Percentiles rank a stretch among this genome's conserved stretches.
Evolutionary conservation across 2,329 filamentous ascomycete genomes (phyloP).

Genomic region (Zymoseptoria tritici): DNA sequence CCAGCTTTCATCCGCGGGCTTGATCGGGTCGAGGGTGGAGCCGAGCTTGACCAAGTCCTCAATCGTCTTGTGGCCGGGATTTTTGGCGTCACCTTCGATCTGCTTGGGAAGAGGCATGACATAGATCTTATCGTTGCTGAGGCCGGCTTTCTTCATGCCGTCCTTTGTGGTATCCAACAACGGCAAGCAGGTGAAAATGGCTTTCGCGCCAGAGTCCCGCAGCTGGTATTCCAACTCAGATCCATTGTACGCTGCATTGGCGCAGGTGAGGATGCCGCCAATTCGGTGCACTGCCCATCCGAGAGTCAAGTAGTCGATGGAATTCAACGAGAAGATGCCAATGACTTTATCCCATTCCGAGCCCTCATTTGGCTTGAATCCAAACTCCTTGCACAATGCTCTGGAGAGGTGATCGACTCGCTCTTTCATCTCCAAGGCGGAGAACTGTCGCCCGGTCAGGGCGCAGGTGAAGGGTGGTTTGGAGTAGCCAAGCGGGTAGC

Average conservation of each 20-base stretch:
- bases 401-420: constrained; percentile 61
- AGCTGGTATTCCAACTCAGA: constrained; percentile 66
- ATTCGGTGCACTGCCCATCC: constrained; percentile 68
- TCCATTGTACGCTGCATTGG: constrained; percentile 66
- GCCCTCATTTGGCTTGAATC: constrained; percentile 61
- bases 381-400: constrained; percentile 62
- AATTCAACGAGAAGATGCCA: constrained; percentile 71
- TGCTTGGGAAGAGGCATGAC: constrained; percentile 59
- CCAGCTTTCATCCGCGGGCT: constrained; percentile 49
- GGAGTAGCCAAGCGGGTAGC: constrained; percentile 55
- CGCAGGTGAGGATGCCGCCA: constrained; percentile 65
- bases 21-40: constrained; percentile 44
- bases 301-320: constrained; percentile 69
- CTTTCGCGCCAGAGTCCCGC: constrained; percentile 59
- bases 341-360: constrained; percentile 77
- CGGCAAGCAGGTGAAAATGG: constrained; percentile 63
- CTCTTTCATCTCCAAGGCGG: constrained; percentile 54
- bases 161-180: constrained; percentile 57
- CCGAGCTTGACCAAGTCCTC: constrained; percentile 60
- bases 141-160: constrained; percentile 56
- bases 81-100: constrained; percentile 42
- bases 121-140: constrained; percentile 59
- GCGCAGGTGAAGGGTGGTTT: constrained; percentile 70
- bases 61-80: constrained; percentile 54
- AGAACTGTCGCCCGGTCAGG: constrained; percentile 58